Evolutionary conservation across 1,284 basidiomycete genomes (phyloP).

Genomic region (Ceratobasidium sp.): DNA sequence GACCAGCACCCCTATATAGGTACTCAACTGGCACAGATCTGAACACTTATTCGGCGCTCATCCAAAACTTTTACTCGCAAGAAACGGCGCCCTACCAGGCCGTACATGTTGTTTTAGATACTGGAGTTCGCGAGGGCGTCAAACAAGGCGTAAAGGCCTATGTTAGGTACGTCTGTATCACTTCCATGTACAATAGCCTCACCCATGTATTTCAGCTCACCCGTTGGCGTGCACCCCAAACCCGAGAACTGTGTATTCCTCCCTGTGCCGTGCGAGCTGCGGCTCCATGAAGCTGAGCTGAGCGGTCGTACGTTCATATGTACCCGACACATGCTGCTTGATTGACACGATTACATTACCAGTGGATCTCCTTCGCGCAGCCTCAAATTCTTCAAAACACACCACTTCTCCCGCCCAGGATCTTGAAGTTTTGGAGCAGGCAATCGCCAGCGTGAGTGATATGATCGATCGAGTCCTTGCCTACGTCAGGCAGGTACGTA

Average conservation of each 20-base stretch:
- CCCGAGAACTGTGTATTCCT: slow-evolving; percentile 92
- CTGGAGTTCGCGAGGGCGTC: slow-evolving; percentile 73
- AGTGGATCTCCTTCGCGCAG: slow-evolving; percentile 41
- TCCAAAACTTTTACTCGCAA: slow-evolving; percentile 97
- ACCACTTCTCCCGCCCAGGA: slow-evolving; percentile 59
- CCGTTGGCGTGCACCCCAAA: slow-evolving; percentile 84
- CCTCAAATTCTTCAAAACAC: slow-evolving; percentile 30
- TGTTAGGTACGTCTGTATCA: slow-evolving; percentile 67
- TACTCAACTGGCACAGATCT: slow-evolving; percentile 89
- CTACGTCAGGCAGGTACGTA: slow-evolving; percentile 80
- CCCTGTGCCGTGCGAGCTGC: slow-evolving; percentile 82
- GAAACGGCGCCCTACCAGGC: slow-evolving; percentile 90
- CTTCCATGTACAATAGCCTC: slow-evolving; percentile 48
- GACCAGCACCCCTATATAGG: slow-evolving; percentile 56
- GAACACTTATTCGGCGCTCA: slow-evolving; percentile 95
- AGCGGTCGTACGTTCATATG: slow-evolving; percentile 72
- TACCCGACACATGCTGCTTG: slow-evolving; percentile 3
- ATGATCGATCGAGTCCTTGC: slow-evolving; percentile 86
- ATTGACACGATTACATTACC: neutral
- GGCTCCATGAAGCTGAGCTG: slow-evolving; percentile 81
- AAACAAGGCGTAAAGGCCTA: slow-evolving; percentile 87
- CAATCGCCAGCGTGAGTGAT: slow-evolving; percentile 70
- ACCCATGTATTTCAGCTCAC: slow-evolving; percentile 61
- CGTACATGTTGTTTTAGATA: slow-evolving; percentile 92
- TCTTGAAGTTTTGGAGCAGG: slow-evolving; percentile 72